Evolutionary conservation across 768 basidiomycete genomes (phyloP).

Genomic region (Hericium coralloides): DNA sequence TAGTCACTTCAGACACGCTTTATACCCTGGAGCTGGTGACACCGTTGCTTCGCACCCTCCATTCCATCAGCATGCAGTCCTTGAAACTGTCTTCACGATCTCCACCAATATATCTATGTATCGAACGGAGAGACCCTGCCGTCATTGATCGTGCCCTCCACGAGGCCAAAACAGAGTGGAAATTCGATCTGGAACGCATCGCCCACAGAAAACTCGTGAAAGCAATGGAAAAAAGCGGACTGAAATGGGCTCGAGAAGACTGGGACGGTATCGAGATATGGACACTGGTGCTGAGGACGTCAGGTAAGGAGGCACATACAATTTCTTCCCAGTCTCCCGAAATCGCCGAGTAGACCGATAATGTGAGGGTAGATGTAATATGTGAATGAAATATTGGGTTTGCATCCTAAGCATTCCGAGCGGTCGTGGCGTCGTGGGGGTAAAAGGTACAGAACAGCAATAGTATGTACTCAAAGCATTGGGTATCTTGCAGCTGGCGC

Average conservation of each 20-base stretch:
- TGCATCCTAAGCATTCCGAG: too few species aligned
- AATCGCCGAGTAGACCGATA: too few species aligned
- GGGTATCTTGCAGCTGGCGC: neutral
- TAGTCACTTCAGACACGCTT: conserved; percentile 78
- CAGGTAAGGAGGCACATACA: too few species aligned
- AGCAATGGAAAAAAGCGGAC: conserved; percentile 47
- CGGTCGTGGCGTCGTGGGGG: neutral
- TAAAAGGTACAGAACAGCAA: neutral
- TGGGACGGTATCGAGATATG: conserved; percentile 83
- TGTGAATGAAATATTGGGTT: too few species aligned
- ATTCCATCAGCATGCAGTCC: conserved; percentile 38
- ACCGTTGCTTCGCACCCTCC: conserved; percentile 65
- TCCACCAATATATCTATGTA: conserved; percentile 51
- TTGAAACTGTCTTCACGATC: conserved; percentile 21
- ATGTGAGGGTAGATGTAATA: too few species aligned
- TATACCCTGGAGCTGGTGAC: conserved; percentile 52
- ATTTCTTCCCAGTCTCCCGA: too few species aligned
- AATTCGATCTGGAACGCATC: conserved; percentile 50
- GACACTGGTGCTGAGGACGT: conserved; percentile 28
- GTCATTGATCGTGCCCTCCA: conserved; percentile 52
- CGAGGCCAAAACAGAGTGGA: conserved; percentile 45
- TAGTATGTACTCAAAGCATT: neutral
- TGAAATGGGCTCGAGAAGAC: conserved; percentile 55
- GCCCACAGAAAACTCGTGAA: conserved; percentile 49
- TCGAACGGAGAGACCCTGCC: conserved; percentile 71